Base-by-base conservation (phyloP, 2,329 filamentous ascomycete species). In the Apiospora koreana region DNA sequence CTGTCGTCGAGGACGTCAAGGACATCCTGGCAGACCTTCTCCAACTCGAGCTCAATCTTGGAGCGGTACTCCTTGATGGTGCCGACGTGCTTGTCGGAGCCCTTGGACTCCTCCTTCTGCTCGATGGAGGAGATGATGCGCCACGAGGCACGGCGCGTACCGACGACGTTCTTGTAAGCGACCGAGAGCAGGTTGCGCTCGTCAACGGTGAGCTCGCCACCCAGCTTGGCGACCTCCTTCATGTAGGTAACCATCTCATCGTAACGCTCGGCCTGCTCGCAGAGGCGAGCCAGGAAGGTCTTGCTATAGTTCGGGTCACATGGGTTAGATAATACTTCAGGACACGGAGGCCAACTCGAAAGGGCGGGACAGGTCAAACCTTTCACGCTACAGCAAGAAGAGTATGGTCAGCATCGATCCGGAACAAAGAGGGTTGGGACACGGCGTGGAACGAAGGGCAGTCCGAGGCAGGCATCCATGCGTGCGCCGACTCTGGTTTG, bases 161-260 rank as follows among this genome's bases (percentile, higher is more conserved):
- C 95, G 80, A 99, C 94, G 73, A 99, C 96, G 86, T 99, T 99
- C 93, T 99, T 99, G 92, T 99, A 99, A 83, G 95, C 95, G 80
- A 98, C 96, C 76, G 94, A 97, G 76, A 99, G 92, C 75, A 99
- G 93, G 88, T 98, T 98, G 85, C 95, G 94, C 92, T 99, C 96
- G 84, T 98, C 95, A 79, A 98, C 95, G 75, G 91, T 92, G 80
- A 95, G 92, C 85, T 95, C 93, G 79, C 89, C 88, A 77, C 88
- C 89, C 78, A 92, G 83, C 87, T 97, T 97, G 85, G 95, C 95
- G 80, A 98, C 95, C 92, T 98, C 94, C 94, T 98, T 98, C 96
- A 98, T 98, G 89, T 95, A 98, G 82, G 92, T 94, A 79, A 98
- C 95, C 95, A 98, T 98, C 88, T 98, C 96, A 95, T 99, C 95